phyloP scores from a whole-genome alignment of 129 eudicot genomes.

The Kitagawia praeruptora region DNA sequence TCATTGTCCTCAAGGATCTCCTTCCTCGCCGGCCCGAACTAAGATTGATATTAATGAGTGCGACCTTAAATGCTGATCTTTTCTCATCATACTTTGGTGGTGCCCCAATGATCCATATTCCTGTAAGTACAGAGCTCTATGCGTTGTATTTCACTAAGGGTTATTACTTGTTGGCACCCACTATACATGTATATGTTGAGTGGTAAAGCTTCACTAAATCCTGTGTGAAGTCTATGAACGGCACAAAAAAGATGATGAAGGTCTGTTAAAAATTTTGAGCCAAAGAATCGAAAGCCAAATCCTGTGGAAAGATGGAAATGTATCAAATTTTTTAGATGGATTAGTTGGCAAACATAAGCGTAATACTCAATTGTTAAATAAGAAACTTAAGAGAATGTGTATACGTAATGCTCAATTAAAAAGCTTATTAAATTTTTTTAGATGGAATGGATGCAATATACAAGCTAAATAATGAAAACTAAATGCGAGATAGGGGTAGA shows the following conservation, averaged over 20 bases:
- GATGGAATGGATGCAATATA: no score
- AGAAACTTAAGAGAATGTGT: neutral
- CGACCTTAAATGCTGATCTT: conserved; percentile 93
- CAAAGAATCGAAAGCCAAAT: neutral
- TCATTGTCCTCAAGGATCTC: conserved; percentile 93
- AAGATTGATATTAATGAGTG: conserved; percentile 89
- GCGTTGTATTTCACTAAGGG: no score
- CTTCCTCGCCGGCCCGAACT: conserved; percentile 96
- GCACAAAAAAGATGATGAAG: neutral
- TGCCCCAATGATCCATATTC: conserved; percentile 88
- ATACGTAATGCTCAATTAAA: no score
- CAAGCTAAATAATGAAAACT: neutral
- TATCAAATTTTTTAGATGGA: neutral
- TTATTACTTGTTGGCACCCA: neutral
- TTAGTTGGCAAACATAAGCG: neutral
- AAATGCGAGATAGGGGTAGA: neutral
- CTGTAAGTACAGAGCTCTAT: conserved; percentile 48
- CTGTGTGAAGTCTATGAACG: neutral
- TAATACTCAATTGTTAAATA: neutral
- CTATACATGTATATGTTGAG: neutral
- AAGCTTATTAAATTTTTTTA: no score
- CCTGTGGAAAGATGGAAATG: neutral
- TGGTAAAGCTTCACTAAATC: neutral
- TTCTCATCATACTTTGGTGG: conserved; percentile 89
- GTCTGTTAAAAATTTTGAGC: neutral